phyloP scores from a whole-genome alignment of 2,329 filamentous ascomycete species.

The Colletotrichum lindemuthianum region DNA sequence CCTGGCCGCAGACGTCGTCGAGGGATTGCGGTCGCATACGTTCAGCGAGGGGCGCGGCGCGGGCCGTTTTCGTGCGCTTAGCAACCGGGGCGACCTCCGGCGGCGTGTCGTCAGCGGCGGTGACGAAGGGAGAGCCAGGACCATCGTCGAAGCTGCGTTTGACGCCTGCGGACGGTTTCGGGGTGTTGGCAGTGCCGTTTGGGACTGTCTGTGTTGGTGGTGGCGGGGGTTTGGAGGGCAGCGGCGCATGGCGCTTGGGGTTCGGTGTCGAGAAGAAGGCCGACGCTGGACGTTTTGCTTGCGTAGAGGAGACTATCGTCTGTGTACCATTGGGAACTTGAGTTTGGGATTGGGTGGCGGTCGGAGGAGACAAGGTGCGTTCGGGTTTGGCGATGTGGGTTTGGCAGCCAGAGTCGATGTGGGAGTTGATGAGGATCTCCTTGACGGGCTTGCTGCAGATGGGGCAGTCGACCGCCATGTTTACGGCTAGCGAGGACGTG shows the following conservation, averaged over 20 bases:
- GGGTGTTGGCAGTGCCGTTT: slow-evolving; percentile 42
- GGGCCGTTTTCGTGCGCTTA: slow-evolving; percentile 76
- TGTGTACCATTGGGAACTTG: slow-evolving; percentile 39
- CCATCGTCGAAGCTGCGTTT: slow-evolving; percentile 67
- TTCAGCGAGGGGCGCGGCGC: slow-evolving; percentile 87
- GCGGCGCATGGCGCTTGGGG: slow-evolving; percentile 61
- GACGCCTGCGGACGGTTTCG: slow-evolving; percentile 47
- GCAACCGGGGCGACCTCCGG: slow-evolving; percentile 49
- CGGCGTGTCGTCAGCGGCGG: not conserved
- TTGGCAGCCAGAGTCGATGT: slow-evolving; percentile 87
- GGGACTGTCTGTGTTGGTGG: too few species aligned
- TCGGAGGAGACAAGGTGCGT: slow-evolving; percentile 41
- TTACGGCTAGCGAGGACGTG: not conserved
- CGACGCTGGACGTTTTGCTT: slow-evolving; percentile 62
- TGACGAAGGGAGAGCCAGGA: slow-evolving; percentile 48
- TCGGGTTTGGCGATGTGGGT: slow-evolving; percentile 69
- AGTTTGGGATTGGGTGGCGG: slow-evolving; percentile 37
- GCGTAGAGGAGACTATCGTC: slow-evolving; percentile 47
- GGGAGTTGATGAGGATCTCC: slow-evolving; percentile 82
- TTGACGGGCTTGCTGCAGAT: slow-evolving; percentile 82
- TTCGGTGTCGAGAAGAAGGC: slow-evolving; percentile 71
- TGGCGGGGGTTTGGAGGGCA: slow-evolving; percentile 43
- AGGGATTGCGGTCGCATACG: slow-evolving; percentile 88
- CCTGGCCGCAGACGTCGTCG: slow-evolving; percentile 90
- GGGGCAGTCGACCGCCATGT: slow-evolving; percentile 74